Base-by-base conservation (phyloP, 2,329 filamentous ascomycete genomes). In the Neofusicoccum sp. region DNA sequence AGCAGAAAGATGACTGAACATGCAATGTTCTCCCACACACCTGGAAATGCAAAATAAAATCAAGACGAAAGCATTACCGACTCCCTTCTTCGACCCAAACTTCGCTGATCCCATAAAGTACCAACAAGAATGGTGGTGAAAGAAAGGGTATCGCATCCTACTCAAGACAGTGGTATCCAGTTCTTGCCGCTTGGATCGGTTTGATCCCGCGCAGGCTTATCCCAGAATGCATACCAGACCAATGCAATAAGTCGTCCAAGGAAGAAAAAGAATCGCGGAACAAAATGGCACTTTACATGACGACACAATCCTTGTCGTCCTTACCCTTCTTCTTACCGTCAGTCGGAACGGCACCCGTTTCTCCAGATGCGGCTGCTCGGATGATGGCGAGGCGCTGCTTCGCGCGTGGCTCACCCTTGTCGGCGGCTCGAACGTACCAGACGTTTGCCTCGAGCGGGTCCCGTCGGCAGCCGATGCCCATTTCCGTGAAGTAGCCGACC, bases 401-500 rank as follows among this genome's bases (percentile, higher is more conserved):
- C 56, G 95, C 95, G 64, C 93, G 87, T 70, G 95, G 91, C 71
- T 98, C 93, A 50, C 94, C 95, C 56, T 92, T 87, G 68, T 97
- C 94, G 14, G 95, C 94, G 4, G 95, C 95, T 77, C 91, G 92
- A 69, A 99, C 94, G 74, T 99, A 99, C 94, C 93, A 98, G 36
- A 97, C 91, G 72, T 99, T 99, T 69, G 95, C 94, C 76, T 97
- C 93, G 47, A 99, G 85, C n/a, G 94, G 88, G 75, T 99, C 95
- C 54, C 92, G 88, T 41, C 93, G 90, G 76, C 93, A 97, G 56
- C 95, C 95, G 70, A 99, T 97, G 66, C 95, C 95, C 91, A 96
- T 97, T 76, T 99, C 95, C 4, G 93, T 97, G 75, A 99, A 99
- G 78, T 97, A 98, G 48, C 93, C 95, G 28, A 97, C 87, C 0